Evolutionary conservation across 495 filamentous ascomycete genomes (phyloP).

Genomic region (Platismatia glauca): DNA sequence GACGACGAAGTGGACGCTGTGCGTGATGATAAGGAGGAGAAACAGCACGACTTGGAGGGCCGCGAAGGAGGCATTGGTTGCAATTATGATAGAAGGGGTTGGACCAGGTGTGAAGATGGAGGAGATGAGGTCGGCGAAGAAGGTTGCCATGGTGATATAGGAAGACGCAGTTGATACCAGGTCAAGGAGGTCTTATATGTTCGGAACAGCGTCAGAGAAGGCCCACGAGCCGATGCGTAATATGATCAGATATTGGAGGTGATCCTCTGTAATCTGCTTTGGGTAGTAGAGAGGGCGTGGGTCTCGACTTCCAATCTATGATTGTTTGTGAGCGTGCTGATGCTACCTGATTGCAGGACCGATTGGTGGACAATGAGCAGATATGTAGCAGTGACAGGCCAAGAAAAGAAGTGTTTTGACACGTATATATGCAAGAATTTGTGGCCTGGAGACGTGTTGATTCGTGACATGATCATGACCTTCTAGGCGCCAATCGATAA

Average conservation of each 20-base stretch:
- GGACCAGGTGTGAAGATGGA: constrained; percentile 89
- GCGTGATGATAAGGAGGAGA: constrained; percentile 66
- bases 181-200: background rate
- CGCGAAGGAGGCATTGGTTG: constrained; percentile 84
- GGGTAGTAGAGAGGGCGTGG: background rate
- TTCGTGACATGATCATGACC: constrained; percentile 10
- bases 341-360: background rate
- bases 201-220: background rate
- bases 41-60: constrained; percentile 72
- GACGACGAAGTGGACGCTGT: constrained; percentile 78
- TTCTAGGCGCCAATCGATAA: constrained; percentile 8
- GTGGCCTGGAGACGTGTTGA: constrained; percentile 11
- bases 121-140: constrained; percentile 73
- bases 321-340: background rate
- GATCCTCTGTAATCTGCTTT: background rate
- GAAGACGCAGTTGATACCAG: background rate
- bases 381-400: background rate
- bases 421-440: constrained; percentile 7
- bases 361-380: background rate
- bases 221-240: background rate
- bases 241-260: background rate
- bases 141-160: constrained; percentile 57
- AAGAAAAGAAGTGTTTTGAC: constrained; percentile 6
- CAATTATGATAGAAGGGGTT: constrained; percentile 76
- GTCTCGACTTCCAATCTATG: background rate